Percentiles rank a stretch among this genome's conserved stretches.
phyloP scores from a whole-genome alignment of 2,329 filamentous ascomycete genomes.

The Pseudonectria foliicola region DNA sequence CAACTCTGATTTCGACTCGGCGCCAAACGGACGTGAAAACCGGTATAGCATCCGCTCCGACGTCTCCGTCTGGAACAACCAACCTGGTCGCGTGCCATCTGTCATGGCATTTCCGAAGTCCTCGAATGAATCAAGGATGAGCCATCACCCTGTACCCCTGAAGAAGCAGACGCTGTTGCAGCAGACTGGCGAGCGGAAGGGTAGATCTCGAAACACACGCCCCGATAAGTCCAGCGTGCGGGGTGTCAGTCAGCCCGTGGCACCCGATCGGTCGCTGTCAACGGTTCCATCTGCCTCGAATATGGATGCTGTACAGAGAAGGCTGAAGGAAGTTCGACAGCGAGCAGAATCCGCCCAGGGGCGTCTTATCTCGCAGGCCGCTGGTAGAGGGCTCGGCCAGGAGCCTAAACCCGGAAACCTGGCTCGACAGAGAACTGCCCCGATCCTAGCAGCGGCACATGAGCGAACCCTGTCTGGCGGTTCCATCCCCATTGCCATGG shows the following conservation, averaged over 20 bases:
- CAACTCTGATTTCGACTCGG: slow-evolving; percentile 2
- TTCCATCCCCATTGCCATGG: slow-evolving; percentile 7
- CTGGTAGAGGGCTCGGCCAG: too few relatives aligned
- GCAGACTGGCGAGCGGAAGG: too few relatives aligned
- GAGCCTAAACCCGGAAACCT: too few relatives aligned
- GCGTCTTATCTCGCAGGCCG: too few relatives aligned
- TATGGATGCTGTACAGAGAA: background rate
- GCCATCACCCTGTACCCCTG: background rate
- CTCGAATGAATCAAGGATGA: slow-evolving; percentile 1
- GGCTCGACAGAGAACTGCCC: too few relatives aligned
- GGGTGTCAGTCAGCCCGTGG: background rate
- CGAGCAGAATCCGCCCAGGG: slow-evolving; percentile 1
- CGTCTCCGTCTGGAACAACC: slow-evolving; percentile 16
- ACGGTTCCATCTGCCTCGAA: background rate
- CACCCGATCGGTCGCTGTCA: background rate
- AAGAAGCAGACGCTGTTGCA: too few relatives aligned
- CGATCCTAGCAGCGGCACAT: background rate
- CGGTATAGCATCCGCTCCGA: slow-evolving; percentile 14
- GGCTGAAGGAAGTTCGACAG: slow-evolving; percentile 1
- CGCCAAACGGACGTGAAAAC: slow-evolving; percentile 2
- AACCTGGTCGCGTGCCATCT: slow-evolving; percentile 7
- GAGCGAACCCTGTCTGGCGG: slow-evolving; percentile 2
- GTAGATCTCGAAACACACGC: slow-evolving; percentile 1
- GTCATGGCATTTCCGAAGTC: slow-evolving; percentile 4
- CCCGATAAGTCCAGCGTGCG: slow-evolving; percentile 1